phyloP scores from a whole-genome alignment of 257 asterid genomes.

The Misopates orontium region DNA sequence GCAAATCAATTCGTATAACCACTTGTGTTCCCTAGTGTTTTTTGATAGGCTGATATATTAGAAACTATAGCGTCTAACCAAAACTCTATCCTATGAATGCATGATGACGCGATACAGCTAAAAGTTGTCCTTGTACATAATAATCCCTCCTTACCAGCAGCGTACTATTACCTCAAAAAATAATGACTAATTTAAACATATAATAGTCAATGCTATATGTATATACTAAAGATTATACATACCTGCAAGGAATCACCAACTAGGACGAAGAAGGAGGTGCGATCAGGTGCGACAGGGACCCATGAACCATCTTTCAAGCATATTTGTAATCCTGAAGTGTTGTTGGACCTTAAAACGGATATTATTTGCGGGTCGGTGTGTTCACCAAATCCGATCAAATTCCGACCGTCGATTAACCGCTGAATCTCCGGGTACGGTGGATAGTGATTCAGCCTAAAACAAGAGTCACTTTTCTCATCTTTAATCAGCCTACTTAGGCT shows the following conservation, averaged over 20 bases:
- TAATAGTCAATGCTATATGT: too few species aligned
- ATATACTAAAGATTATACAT: neutral
- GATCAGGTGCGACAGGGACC: constrained; percentile 51
- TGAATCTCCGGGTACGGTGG: constrained; percentile 44
- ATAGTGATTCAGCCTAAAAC: constrained; percentile 52
- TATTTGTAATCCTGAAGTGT: constrained; percentile 44
- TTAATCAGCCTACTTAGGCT: constrained; percentile 35
- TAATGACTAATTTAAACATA: too few species aligned
- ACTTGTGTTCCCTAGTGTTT: too few species aligned
- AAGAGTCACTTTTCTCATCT: constrained; percentile 44
- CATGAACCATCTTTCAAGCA: constrained; percentile 40
- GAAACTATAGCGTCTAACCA: too few species aligned
- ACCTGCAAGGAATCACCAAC: constrained; percentile 58
- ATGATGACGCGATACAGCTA: too few species aligned
- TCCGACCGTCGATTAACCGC: constrained; percentile 35
- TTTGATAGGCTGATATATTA: too few species aligned
- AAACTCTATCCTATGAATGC: too few species aligned
- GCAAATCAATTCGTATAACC: too few species aligned
- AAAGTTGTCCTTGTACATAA: too few species aligned
- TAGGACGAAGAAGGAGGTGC: constrained; percentile 48
- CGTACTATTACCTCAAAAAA: too few species aligned
- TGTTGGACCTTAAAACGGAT: constrained; percentile 44
- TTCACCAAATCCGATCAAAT: constrained; percentile 55
- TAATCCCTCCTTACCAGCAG: too few species aligned
- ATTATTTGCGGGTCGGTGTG: constrained; percentile 55